Evolutionary conservation across 176 grass and related monocot genomes (phyloP).

Genomic region (Oryza glumipatula): DNA sequence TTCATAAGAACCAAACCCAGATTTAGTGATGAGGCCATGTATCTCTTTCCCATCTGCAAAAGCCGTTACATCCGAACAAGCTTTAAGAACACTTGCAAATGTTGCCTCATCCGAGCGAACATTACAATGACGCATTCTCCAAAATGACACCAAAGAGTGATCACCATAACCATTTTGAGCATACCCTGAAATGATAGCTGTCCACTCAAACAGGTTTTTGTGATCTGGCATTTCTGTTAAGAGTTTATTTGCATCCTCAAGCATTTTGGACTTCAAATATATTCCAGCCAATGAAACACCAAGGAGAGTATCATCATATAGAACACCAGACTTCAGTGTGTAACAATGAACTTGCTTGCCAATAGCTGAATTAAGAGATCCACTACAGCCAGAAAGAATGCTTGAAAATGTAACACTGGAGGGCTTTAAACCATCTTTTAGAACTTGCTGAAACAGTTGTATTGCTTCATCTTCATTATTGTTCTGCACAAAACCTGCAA

Average conservation of each 20-base stretch:
- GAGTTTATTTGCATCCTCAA: conserved; percentile 60
- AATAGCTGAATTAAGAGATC: conserved; percentile 43
- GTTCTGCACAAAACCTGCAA: conserved; percentile 64
- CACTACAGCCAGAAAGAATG: conserved; percentile 62
- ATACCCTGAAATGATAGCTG: conserved; percentile 78
- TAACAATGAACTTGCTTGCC: conserved; percentile 61
- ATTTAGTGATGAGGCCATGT: conserved; percentile 61
- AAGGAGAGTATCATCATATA: conserved; percentile 57
- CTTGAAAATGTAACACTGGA: conserved; percentile 61
- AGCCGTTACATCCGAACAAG: conserved; percentile 57
- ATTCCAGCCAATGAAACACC: conserved; percentile 52
- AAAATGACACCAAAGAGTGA: conserved; percentile 63
- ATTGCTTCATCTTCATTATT: conserved; percentile 57
- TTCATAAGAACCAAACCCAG: conserved; percentile 61
- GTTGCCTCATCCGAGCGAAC: conserved; percentile 60
- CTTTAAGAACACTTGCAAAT: conserved; percentile 72
- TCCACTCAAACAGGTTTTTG: conserved; percentile 63
- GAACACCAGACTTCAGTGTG: conserved; percentile 57
- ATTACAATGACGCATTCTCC: conserved; percentile 57
- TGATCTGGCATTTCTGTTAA: conserved; percentile 55
- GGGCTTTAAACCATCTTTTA: conserved; percentile 55
- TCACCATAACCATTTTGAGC: conserved; percentile 71
- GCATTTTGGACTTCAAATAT: conserved; percentile 69
- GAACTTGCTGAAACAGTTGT: conserved; percentile 49
- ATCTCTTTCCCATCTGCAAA: conserved; percentile 55